Base-by-base conservation (phyloP, 2,329 filamentous ascomycete species). In the Phaeophleospora eucalypticola region DNA sequence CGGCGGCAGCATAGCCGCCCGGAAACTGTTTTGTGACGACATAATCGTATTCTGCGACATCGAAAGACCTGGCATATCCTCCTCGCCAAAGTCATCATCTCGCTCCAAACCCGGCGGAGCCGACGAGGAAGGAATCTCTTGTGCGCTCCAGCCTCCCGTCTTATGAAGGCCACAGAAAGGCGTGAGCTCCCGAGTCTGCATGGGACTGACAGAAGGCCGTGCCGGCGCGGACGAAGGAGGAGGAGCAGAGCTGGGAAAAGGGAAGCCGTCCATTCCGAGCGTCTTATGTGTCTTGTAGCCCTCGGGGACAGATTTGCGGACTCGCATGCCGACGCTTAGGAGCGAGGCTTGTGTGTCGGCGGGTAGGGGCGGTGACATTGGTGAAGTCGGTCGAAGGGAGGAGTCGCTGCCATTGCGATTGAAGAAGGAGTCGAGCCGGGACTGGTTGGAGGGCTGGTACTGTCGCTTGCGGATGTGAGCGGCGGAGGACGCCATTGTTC, bases 281-380 rank as follows among this genome's bases (percentile, higher is more conserved):
- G 62, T 72, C 51, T 70, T 65, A 67, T 79, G 79, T 1, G 87
- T 95, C 73, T 95, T 94, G 77, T 96, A 96, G 49, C 91, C 91
- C 65, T 96, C 90, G 0, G 89, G 86, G 6, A 97, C 86, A 9
- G 87, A 87, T 72, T 97, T 97, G 64, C 91, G 86, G 41, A 97
- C 79, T 18, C 91, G 84, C 89, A 96, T 96, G 60, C 91, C 91
- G 54, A 97, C 91, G 60, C 79, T 87, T 35, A 96, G 76, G n/a
- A 97, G 82, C 52, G 86, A 86, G 29, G 89, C 78, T 68, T 95
- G 88, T 24, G 94, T 76, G 6, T 75, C 75, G 18, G 76, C 68
- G 1, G 87, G 82, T 12, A 90, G 73, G 3, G 66, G 59, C 3
- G 81, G 80, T 14, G 72, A 61, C n/a, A 64, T 52, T 17, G 58